Base-by-base conservation (phyloP, 2,329 filamentous ascomycete species). In the Aciculosporium take region DNA sequence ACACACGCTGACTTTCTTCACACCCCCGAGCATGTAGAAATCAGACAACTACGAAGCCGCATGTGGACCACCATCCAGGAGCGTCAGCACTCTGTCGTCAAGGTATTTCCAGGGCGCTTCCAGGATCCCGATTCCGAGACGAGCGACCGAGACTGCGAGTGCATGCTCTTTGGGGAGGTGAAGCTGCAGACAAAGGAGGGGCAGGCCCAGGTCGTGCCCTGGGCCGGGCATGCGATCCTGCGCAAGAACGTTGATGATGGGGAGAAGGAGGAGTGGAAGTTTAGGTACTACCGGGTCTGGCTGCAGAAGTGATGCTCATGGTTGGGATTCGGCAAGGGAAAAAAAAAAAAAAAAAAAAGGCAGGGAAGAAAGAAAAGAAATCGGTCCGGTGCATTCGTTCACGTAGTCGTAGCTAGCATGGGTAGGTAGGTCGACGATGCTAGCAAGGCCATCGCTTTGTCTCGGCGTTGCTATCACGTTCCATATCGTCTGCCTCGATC, bases 61-160 rank as follows among this genome's bases (percentile, higher is more conserved):
- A 71, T 69, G 67, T 68, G 67, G 65, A 55, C 62, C 10, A 47
- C 51, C 17, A 59, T 68, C 17, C 49, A 52, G 42, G 53, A 56
- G 29, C 56, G 67, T 30, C 62, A 52, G 44, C 67, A 71, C 51
- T 58, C 49, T 2, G 56, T 66, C 21, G 49, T 49, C 24, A 64
- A 64, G 49, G 61, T 67, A 7, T 69, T 68, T 42, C 62, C 64
- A 15, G 64, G 54, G 1, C 45, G 45, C 4, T 66, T 66, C 42
- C 31, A 17, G 17, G 38, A 28, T 10, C 21, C 4, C 10, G 24
- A 17, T 3, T 27, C 38, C 7, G 29, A 33, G 5, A 15, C 47
- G n/a, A 49, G 48, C 37, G 48, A 34, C 40, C 42, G 40, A 31
- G 52, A 46, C 39, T 49, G 52, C 31, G 65, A 67, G 51, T 56